Evolutionary conservation across 176 grass and related monocot species (phyloP).

Genomic region (Lolium multiflorum): DNA sequence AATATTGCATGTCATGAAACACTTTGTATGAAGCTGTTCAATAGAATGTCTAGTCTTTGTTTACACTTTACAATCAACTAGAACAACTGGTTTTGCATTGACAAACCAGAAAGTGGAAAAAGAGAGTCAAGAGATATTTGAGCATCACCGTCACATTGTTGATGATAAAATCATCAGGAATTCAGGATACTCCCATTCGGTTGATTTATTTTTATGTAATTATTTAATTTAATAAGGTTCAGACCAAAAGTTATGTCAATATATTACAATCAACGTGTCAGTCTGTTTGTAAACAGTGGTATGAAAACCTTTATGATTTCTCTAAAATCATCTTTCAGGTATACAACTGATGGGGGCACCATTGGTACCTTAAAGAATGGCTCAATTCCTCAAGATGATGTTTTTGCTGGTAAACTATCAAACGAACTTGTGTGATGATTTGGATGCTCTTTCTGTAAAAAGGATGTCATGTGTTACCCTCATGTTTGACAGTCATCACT

Average conservation of each 20-base stretch:
- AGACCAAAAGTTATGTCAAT: neutral
- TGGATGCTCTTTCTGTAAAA: neutral
- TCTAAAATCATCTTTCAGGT: slow-evolving; percentile 62
- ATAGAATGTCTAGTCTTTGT: slow-evolving; percentile 23
- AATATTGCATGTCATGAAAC: slow-evolving; percentile 5
- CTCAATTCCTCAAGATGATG: slow-evolving; percentile 75
- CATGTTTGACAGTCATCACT: no score
- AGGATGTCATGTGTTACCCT: neutral
- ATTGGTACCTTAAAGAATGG: slow-evolving; percentile 67
- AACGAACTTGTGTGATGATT: slow-evolving; percentile 7
- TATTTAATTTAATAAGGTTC: neutral
- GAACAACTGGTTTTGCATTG: slow-evolving; percentile 5
- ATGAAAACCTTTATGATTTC: slow-evolving; percentile 20
- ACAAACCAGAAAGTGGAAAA: slow-evolving; percentile 9
- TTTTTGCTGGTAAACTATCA: slow-evolving; percentile 77
- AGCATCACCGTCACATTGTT: neutral
- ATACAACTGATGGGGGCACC: slow-evolving; percentile 90
- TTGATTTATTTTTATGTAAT: neutral
- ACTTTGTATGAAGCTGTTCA: neutral
- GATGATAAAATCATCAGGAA: neutral
- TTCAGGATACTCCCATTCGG: neutral
- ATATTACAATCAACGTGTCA: neutral
- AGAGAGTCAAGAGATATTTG: slow-evolving; percentile 22
- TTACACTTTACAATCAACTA: neutral
- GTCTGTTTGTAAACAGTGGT: slow-evolving; percentile 15